Base-by-base conservation (phyloP, 129 eudicot genomes). In the Helianthus tuberosus region DNA sequence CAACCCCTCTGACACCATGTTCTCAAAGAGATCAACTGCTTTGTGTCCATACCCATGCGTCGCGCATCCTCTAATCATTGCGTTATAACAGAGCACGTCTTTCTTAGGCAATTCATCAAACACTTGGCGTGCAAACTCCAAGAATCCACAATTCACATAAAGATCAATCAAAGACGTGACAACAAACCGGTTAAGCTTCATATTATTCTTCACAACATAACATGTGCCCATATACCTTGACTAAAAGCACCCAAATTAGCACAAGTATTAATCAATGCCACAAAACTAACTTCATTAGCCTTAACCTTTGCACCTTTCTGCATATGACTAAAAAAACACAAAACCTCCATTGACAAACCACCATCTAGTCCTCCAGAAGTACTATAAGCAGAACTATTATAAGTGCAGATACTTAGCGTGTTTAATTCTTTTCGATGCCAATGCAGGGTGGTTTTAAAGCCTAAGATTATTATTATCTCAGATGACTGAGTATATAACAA, bases 141-240 rank as follows among this genome's bases (percentile, higher is more conserved):
- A 78, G 70, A 77, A 75, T 67, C 96, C 96, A 36, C 88, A 87
- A 44, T 85, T 90, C 48, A 84, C 82, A 79, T 87, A 90, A 81
- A 90, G 36, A 35, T 75, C 73, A 25, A 87, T 85, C 68, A 87
- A 85, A 43, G 90, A 76, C 1, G 96, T 77, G 35, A 74, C 90
- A 47, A 90, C 75, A 17, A 77, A 90, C 48, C 55, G 72, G 77
- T 90, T 87, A 47, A 87, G 77, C 78, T 77, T 83, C 75, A 90
- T 62, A 64, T 71, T 66, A 39, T 79, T 81, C 76, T 77, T 80
- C 0, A 87, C 46, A 9, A 63, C 32, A 71, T 83, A 90, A 46
- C 11, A 83, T 90, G 93, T 5, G 88, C 90, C 96, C 96, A 90
- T 8, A 53, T 69, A 15, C 96, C 96, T 80, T 84, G 87, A 78